A percentile compares a stretch with the other conserved stretches of the same genome.
phyloP scores from a whole-genome alignment of 345 rosid species.

The Populus deltoides region DNA sequence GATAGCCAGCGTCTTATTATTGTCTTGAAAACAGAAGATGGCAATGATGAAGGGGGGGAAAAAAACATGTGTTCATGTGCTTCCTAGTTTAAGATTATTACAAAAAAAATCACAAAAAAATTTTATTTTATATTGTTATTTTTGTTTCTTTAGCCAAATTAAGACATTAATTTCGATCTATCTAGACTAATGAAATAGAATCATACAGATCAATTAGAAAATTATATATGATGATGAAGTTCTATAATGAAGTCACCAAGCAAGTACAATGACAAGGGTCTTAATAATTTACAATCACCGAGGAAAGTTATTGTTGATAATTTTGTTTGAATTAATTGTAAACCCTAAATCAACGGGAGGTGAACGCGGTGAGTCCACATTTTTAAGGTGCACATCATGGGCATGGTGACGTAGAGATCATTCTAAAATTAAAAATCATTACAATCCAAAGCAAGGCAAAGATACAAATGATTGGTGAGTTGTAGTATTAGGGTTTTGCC shows the following conservation, averaged over 20 bases:
- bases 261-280: neutral
- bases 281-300: neutral
- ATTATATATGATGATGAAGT: neutral
- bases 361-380: slow-evolving; percentile 20
- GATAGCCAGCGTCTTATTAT: too few relatives aligned
- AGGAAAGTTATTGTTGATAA: neutral
- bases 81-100: too few relatives aligned
- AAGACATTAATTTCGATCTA: too few relatives aligned
- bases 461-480: slow-evolving; percentile 27
- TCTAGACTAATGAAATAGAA: too few relatives aligned
- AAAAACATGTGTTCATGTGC: too few relatives aligned
- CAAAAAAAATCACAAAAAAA: too few relatives aligned
- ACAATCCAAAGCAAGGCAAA: slow-evolving; percentile 15
- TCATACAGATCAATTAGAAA: too few relatives aligned
- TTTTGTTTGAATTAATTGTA: neutral
- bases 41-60: rapidly evolving
- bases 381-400: slow-evolving; percentile 25
- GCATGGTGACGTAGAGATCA: slow-evolving; percentile 22
- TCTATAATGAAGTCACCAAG: neutral
- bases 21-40: too few relatives aligned
- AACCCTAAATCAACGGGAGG: slow-evolving; percentile 30
- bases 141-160: too few relatives aligned
- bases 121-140: too few relatives aligned
- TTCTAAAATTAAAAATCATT: slow-evolving; percentile 8
- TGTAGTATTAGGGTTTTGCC: slow-evolving; percentile 32